These are phyloP conservation scores for Cetraspora pellucida DNA, from an alignment of 192 early-diverging fungal genomes.

Conservation along the genomic window DNA sequence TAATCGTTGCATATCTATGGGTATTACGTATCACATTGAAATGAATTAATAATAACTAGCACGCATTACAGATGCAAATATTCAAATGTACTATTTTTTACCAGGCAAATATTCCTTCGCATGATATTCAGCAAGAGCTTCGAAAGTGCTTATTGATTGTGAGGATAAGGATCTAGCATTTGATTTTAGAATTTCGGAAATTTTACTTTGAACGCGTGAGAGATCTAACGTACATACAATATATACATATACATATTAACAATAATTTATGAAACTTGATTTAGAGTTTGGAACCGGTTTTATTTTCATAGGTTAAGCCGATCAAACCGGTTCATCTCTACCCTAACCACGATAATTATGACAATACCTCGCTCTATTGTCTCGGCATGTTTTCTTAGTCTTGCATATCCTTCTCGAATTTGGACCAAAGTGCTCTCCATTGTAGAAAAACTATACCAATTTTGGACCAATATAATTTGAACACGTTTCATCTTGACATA, in stretches of 20 bases:
- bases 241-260: too few relatives aligned
- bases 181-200: constrained; percentile 30
- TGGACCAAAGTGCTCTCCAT: background rate
- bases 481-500: background rate
- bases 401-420: background rate
- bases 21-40: background rate
- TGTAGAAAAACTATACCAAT: constrained; percentile 1
- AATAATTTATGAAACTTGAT: too few relatives aligned
- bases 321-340: too few relatives aligned
- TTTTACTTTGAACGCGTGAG: background rate
- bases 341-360: too few relatives aligned
- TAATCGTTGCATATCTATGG: constrained; percentile 6
- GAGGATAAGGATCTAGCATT: constrained; percentile 33
- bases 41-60: background rate
- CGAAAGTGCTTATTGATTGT: constrained; percentile 39
- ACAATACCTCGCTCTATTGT: constrained; percentile 27
- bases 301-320: too few relatives aligned
- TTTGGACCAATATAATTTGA: background rate
- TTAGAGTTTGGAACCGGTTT: too few relatives aligned
- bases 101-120: constrained; percentile 46
- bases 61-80: background rate
- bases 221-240: constrained; percentile 1
- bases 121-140: constrained; percentile 54
- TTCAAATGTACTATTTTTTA: too few relatives aligned
- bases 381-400: background rate